Base-by-base conservation (phyloP, 2,329 filamentous ascomycete genomes). In the Pyrenophora teres region DNA sequence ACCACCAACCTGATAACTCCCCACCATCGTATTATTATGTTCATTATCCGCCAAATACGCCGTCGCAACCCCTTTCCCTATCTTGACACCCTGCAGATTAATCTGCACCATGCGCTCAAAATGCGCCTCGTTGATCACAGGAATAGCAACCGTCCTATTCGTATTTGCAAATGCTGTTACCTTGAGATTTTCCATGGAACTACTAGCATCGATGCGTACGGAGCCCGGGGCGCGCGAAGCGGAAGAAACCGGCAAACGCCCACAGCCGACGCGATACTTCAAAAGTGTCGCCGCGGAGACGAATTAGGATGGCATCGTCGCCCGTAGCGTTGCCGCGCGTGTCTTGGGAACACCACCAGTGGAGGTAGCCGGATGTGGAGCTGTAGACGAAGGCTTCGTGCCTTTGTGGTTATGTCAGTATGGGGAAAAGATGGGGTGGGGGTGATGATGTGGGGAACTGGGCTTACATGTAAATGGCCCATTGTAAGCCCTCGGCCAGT, bases 401-500 rank as follows among this genome's bases (percentile, higher is more conserved):
- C 45, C 50, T 53, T 6, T 7, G 5, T 7, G 16, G 1, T 3
- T 6, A 6, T 30, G 38, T 38, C 3, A 78, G 67, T 54, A 78
- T 76, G 18, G 71, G 73, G 56, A 74, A 73, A 13, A n/a, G n/a
- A n/a, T n/a, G n/a, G 77, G 69, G 6, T 83, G 1, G 13, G 1
- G 15, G 16, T 76, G 40, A 5, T 19, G 19, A 19, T 19, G 19
- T 5, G 19, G 19, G 19, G 19, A 19, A 5, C 3, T 3, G 19
- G 5, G 31, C 36, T 49, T 25, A 53, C 45, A 83, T 77, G 56
- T 80, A 77, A 55, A 78, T 77, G 1, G 81, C 81, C 81, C 80
- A 83, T 10, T 78, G 80, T 53, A 81, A 65, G 12, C 81, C 81
- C 54, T 83, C 81, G 25, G 76, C 76, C 0, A 72, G 67, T 15